phyloP scores from a whole-genome alignment of 306 rosid species.

The Cicer judaicum region DNA sequence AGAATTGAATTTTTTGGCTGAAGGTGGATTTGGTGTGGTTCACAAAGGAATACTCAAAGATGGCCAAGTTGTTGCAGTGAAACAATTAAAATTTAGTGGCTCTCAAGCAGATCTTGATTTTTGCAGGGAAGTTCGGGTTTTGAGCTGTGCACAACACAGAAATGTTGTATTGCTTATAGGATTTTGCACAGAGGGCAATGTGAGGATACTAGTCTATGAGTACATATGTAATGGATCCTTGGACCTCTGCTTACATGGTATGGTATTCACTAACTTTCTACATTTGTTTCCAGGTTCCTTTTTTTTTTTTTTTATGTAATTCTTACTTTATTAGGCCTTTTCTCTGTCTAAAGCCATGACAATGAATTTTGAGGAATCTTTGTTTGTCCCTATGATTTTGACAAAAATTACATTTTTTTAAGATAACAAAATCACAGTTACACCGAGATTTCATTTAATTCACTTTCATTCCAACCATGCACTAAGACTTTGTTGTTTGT shows the following conservation, averaged over 20 bases:
- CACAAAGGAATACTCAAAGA: conserved; percentile 79
- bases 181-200: conserved; percentile 69
- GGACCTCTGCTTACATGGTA: conserved; percentile 92
- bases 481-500: not conserved
- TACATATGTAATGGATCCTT: conserved; percentile 87
- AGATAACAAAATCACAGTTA: too few relatives aligned
- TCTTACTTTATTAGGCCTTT: not conserved
- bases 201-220: conserved; percentile 85
- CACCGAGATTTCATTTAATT: too few relatives aligned
- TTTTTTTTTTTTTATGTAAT: not conserved
- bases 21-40: conserved; percentile 88
- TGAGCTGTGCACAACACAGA: conserved; percentile 99
- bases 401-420: too few relatives aligned
- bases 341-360: not conserved
- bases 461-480: too few relatives aligned
- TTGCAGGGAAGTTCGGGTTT: conserved; percentile 82
- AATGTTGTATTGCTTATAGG: conserved; percentile 91
- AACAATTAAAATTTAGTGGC: conserved; percentile 83
- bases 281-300: not conserved
- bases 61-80: conserved; percentile 93
- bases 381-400: too few relatives aligned
- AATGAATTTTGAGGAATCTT: too few relatives aligned
- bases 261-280: conserved; percentile 52
- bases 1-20: conserved; percentile 70
- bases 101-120: conserved; percentile 86